These are phyloP conservation scores for Solanum rostratum DNA, from an alignment of 257 asterid species.

Conservation along the genomic window DNA sequence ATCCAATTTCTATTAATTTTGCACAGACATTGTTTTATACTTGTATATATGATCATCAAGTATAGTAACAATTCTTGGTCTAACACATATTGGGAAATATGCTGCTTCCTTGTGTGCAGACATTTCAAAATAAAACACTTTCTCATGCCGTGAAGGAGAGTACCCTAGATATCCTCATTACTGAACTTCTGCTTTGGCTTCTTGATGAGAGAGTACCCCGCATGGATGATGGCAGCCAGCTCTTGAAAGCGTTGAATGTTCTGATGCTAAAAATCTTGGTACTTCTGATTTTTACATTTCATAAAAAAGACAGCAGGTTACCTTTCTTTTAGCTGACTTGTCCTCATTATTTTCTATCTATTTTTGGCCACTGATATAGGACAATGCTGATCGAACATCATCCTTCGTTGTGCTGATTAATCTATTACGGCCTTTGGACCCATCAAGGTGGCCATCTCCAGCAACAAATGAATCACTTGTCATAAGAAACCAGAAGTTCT, in stretches of 20 bases:
- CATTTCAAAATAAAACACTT: slow-evolving; percentile 79
- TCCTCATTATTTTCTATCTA: not conserved
- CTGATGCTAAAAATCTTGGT: slow-evolving; percentile 96
- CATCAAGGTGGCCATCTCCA: slow-evolving; percentile 96
- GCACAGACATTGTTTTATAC: not conserved
- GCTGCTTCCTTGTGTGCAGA: slow-evolving; percentile 33
- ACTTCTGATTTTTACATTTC: not conserved
- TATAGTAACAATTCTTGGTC: not conserved
- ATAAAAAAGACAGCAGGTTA: not conserved
- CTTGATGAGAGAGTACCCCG: slow-evolving; percentile 96
- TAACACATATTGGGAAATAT: not conserved
- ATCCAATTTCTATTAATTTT: not conserved
- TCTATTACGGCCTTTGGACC: slow-evolving; percentile 87
- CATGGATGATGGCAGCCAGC: slow-evolving; percentile 99
- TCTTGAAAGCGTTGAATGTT: slow-evolving; percentile 91
- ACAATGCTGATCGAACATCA: slow-evolving; percentile 93
- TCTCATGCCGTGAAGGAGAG: slow-evolving; percentile 87
- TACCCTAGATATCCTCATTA: slow-evolving; percentile 81
- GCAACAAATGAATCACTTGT: slow-evolving; percentile 62
- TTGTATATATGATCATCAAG: not conserved
- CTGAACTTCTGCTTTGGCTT: slow-evolving; percentile 98
- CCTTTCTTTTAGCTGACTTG: not conserved
- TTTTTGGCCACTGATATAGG: slow-evolving; percentile 33
- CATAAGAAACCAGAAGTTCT: slow-evolving; percentile 84
- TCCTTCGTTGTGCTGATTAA: slow-evolving; percentile 88